Evolutionary conservation across 495 filamentous ascomycete genomes (phyloP), one percentile per base, ranked within the genome.

Genomic region (Penicillium simplicissimum): DNA sequence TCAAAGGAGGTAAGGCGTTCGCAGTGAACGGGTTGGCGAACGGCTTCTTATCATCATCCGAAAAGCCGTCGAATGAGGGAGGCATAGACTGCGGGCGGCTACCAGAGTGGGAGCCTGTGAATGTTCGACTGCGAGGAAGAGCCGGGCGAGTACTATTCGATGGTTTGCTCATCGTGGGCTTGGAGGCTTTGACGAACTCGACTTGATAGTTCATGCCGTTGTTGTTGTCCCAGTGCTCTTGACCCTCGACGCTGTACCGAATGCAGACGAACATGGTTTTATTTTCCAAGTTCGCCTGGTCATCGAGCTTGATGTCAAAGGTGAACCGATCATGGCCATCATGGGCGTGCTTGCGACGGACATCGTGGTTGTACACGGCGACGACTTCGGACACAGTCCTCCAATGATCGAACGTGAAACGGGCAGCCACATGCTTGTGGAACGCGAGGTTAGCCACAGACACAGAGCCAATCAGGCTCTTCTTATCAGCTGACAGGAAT

Each of bases 341-440:
- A 14, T 87, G 77, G 8, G 70, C 73, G 47, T 90, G 87, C 57
- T 84, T 84, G 40, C 84, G 88, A 11, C 86, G 84, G 35, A 93
- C 82, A 75, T 96, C 90, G 57, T 89, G 84, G 72, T 87, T 89
- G 76, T 85, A 98, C 67, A 97, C 93, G 9, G 92, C 96, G 42
- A 84, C 81, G 4, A 98, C 89, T 71, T 98, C 95, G 1, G 95
- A 98, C 3, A 93, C 93, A 0, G 95, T 98, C 78, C 94, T 96
- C 95, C 95, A 98, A 71, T 93, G 93, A 74, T 98, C 95, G 57
- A 98, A 84, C 0, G 96, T 98, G 71, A 98, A 98, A 31, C 95
- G 86, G 72, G 91, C 92, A 21, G 89, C 85, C 40, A 98, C 93
- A 10, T 78, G 71, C 72, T 98, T 98, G 45, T 96, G 87, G 77